Evolutionary conservation across 2,329 filamentous ascomycete species (phyloP).

Genomic region (Ceratocystis smalleyi): DNA sequence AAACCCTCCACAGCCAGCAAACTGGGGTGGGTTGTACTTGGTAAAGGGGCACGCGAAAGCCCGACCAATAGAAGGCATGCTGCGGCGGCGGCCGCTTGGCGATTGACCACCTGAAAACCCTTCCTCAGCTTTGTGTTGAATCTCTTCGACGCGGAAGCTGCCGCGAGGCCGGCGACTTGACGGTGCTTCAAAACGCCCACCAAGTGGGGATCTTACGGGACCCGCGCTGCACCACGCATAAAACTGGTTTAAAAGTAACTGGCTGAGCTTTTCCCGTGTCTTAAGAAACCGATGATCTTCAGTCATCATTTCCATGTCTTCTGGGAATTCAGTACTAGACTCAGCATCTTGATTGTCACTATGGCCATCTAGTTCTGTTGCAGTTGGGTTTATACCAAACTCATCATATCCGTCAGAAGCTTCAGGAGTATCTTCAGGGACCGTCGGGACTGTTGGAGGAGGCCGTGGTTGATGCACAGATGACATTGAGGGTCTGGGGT

Average conservation of each 20-base stretch:
- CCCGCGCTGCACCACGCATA: neutral
- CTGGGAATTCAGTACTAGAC: constrained; percentile 2
- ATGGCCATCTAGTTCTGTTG: constrained; percentile 5
- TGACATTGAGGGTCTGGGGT: neutral
- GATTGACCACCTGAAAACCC: neutral
- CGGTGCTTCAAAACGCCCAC: neutral
- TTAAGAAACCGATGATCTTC: constrained; percentile 5
- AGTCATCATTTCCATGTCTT: constrained; percentile 6
- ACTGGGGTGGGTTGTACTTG: constrained; percentile 8
- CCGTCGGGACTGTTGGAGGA: neutral
- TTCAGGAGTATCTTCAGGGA: constrained; percentile 1
- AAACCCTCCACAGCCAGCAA: constrained; percentile 13
- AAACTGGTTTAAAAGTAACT: neutral
- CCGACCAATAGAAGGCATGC: neutral
- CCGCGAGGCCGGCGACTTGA: constrained; percentile 8
- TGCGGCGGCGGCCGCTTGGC: constrained; percentile 5
- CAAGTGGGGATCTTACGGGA: neutral
- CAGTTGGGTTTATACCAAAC: neutral
- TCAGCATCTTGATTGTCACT: neutral
- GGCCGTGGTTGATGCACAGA: neutral
- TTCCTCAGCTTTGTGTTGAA: neutral
- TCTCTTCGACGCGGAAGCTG: constrained; percentile 8
- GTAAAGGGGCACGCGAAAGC: constrained; percentile 14
- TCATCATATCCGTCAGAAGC: constrained; percentile 1
- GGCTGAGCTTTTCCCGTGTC: neutral